Evolutionary conservation across 306 rosid genomes (phyloP).

Genomic region (Benincasa hispida): DNA sequence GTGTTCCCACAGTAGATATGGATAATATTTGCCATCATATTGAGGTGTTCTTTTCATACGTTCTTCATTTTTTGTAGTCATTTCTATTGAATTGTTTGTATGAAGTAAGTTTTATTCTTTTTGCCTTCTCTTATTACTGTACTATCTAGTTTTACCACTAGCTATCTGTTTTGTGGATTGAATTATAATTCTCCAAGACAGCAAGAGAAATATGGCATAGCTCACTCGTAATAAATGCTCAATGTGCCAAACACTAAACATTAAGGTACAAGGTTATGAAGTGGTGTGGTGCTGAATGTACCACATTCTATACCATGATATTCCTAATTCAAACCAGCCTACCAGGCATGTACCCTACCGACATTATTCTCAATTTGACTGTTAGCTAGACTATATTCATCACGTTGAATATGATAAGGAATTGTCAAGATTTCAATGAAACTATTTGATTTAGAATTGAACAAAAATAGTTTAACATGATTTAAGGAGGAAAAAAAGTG

Average conservation of each 20-base stretch:
- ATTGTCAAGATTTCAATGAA: neutral
- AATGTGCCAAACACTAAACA: neutral
- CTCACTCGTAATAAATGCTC: neutral
- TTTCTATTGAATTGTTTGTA: neutral
- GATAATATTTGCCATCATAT: conserved; percentile 60
- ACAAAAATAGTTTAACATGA: neutral
- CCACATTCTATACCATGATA: neutral
- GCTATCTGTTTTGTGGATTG: neutral
- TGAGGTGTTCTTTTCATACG: conserved; percentile 39
- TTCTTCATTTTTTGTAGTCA: neutral
- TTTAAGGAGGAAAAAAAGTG: neutral
- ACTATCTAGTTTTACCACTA: neutral
- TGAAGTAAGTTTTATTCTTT: neutral
- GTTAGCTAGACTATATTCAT: neutral
- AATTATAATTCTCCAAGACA: neutral
- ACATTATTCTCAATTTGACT: neutral
- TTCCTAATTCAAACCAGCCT: neutral
- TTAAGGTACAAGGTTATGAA: neutral
- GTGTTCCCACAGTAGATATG: conserved; percentile 96
- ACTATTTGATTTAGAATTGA: neutral
- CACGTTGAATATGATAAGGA: neutral
- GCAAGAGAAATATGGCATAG: neutral
- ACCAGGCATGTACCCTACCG: neutral
- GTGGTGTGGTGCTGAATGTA: neutral
- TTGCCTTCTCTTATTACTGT: neutral